Conservation (phyloP, 495 filamentous ascomycete genomes). For the Polyplosphaeria fusca region DNA sequence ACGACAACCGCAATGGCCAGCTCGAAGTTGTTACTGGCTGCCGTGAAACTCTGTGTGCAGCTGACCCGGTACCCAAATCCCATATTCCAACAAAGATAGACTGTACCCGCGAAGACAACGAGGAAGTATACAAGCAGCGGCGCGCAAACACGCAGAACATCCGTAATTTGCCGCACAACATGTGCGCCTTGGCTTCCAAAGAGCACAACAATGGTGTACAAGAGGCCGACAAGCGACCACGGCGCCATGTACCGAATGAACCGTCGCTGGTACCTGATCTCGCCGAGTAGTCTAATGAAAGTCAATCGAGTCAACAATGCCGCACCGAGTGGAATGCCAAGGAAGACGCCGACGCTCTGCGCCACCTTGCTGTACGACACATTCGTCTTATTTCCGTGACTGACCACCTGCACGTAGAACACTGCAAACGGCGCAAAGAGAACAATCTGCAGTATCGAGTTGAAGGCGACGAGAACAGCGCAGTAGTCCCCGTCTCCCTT, state of each 20-base stretch:
- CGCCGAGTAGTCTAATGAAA: slow-evolving; percentile 33
- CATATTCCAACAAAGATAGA: slow-evolving; percentile 37
- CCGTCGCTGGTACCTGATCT: slow-evolving; percentile 35
- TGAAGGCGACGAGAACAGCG: slow-evolving; percentile 43
- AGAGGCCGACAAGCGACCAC: slow-evolving; percentile 39
- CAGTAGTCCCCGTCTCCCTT: slow-evolving; percentile 43
- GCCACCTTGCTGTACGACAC: slow-evolving; percentile 37
- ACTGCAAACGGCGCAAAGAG: slow-evolving; percentile 43
- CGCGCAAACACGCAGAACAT: slow-evolving; percentile 40
- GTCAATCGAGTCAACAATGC: slow-evolving; percentile 38
- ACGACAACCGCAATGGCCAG: slow-evolving; percentile 89
- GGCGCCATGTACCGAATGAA: slow-evolving; percentile 42
- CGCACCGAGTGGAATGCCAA: slow-evolving; percentile 41
- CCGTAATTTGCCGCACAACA: slow-evolving; percentile 43
- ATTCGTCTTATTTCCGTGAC: slow-evolving; percentile 24
- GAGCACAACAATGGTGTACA: slow-evolving; percentile 44
- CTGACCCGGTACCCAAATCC: slow-evolving; percentile 72
- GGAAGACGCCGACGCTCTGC: slow-evolving; percentile 41
- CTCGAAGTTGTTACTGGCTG: slow-evolving; percentile 95
- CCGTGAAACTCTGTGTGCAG: slow-evolving; percentile 85
- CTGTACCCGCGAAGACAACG: slow-evolving; percentile 38
- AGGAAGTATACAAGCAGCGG: slow-evolving; percentile 44
- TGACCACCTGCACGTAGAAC: slow-evolving; percentile 40
- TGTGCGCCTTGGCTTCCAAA: slow-evolving; percentile 40
- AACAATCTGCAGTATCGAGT: slow-evolving; percentile 43